Evolutionary conservation across 176 grass and related monocot species (phyloP), one percentile per base, ranked within the genome.

Genomic region (Juncus inflexus): DNA sequence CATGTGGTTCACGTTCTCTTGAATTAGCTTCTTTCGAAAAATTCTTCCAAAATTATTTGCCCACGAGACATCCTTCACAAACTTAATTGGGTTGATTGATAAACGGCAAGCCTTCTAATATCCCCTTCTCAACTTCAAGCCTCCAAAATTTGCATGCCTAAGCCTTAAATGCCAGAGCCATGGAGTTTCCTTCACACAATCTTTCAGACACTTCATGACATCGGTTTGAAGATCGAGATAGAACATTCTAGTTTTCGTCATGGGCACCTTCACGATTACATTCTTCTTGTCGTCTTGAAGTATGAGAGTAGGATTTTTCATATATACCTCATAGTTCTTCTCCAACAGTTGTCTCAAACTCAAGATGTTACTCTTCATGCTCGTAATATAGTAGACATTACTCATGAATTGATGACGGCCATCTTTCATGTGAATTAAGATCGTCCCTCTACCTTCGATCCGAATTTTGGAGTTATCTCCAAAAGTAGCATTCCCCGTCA

Each of bases 11-110:
- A 7, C 8, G 56, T 14, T 12, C 51, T 43, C 74, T 36, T 5
- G n/a, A 67, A 6, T 3, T 3, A 57, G 14, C 15, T 3, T 8
- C 13, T 6, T 13, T 62, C 13, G 57, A 4, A 38, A 74, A 74
- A 3, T 13, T 39, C 16, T 35, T 15, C 6, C 15, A 11, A 35
- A 8, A 6, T 2, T 74, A 8, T 39, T 74, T 74, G 3, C 4
- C 42, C 3, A 74, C n/a, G 9, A 64, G 6, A 63, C 15, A 74
- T n/a, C 6, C 58, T 58, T 74, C 55, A 19, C 52, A 59, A 8
- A 37, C 11, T 47, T 72, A 8, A 6, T 58, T 42, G 9, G 28
- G 16, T 4, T 43, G 50, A 40, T 58, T 1, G 19, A 72, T 58
- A 7, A 37, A 1, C 0, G 16, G 72, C n/a, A 75, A 16, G 11